A percentile compares a stretch with the other conserved stretches of the same genome.
phyloP scores from a whole-genome alignment of 2,329 filamentous ascomycete genomes.

The Trichoderma sp. region DNA sequence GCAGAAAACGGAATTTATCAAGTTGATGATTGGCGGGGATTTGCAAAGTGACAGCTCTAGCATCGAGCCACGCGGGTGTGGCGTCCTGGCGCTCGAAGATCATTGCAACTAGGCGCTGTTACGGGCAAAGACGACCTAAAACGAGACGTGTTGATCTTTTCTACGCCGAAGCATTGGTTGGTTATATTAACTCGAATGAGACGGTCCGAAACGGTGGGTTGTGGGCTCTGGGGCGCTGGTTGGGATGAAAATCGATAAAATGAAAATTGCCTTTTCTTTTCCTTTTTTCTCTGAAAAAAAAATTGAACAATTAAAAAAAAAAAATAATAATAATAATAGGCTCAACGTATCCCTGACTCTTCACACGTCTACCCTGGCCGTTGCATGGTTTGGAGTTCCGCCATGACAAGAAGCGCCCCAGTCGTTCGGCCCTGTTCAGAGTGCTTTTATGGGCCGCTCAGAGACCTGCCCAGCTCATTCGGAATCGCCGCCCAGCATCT shows the following conservation, averaged over 20 bases:
- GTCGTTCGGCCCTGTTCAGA: constrained; percentile 2
- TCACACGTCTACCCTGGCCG: constrained; percentile 12
- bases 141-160: not conserved
- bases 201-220: constrained; percentile 21
- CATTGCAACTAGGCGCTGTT: not conserved
- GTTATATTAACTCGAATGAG: not conserved
- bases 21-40: not conserved
- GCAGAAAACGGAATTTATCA: not conserved
- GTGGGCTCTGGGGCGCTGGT: not conserved
- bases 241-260: not conserved
- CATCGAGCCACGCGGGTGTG: not conserved
- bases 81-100: constrained; percentile 7
- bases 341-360: constrained; percentile 5
- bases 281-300: not conserved
- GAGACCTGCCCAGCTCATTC: constrained; percentile 5
- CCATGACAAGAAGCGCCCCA: constrained; percentile 7
- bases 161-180: not conserved
- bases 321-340: too few species aligned
- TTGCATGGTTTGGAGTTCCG: constrained; percentile 7
- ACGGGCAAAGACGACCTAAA: not conserved
- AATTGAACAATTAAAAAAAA: not conserved
- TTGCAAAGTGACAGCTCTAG: not conserved
- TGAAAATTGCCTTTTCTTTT: not conserved
- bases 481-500: constrained; percentile 12
- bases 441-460: constrained; percentile 10